Percentiles rank a stretch among this genome's conserved stretches.
Evolutionary conservation across 495 filamentous ascomycete species (phyloP).

Genomic region (Neurospora sp.): DNA sequence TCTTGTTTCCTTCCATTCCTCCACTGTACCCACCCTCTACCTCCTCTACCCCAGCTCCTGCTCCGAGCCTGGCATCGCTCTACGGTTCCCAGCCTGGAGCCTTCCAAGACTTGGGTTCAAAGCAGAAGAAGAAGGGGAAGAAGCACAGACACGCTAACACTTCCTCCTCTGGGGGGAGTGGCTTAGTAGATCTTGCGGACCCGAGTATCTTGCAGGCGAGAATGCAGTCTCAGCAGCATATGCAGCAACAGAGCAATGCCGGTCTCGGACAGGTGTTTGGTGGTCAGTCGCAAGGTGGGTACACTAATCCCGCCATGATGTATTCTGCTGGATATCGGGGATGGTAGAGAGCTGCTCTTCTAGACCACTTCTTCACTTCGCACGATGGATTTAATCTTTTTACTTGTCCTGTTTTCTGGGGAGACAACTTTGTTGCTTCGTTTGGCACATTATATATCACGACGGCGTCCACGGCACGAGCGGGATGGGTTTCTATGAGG

Average conservation of each 20-base stretch:
- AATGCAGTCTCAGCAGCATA: conserved; percentile 83
- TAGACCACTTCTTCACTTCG: conserved; percentile 1
- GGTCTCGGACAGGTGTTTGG: conserved; percentile 82
- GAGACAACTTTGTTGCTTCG: conserved; percentile 18
- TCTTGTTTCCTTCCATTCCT: conserved; percentile 62
- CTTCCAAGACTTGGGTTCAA: conserved; percentile 76
- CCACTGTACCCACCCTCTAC: conserved; percentile 64
- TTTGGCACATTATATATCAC: conserved; percentile 26
- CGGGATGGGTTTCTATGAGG: conserved; percentile 12
- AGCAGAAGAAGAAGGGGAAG: conserved; percentile 99
- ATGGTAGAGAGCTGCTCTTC: conserved; percentile 45
- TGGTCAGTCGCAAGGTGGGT: conserved; percentile 97
- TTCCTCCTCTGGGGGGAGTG: conserved; percentile 96
- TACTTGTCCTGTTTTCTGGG: conserved; percentile 8
- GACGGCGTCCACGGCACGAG: conserved; percentile 16
- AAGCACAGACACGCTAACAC: conserved; percentile 99
- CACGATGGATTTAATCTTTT: conserved; percentile 2
- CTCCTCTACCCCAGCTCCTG: conserved; percentile 80
- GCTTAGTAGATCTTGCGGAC: conserved; percentile 98
- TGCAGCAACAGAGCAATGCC: conserved; percentile 60
- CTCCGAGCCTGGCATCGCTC: conserved; percentile 79
- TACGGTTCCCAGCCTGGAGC: conserved; percentile 76
- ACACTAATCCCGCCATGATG: conserved; percentile 82
- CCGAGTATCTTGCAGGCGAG: conserved; percentile 98
- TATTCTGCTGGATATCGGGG: conserved; percentile 67